Evolutionary conservation across 805 yeast genomes (phyloP), one percentile per base, ranked within the genome.

Genomic region (Danielia reshetovae): DNA sequence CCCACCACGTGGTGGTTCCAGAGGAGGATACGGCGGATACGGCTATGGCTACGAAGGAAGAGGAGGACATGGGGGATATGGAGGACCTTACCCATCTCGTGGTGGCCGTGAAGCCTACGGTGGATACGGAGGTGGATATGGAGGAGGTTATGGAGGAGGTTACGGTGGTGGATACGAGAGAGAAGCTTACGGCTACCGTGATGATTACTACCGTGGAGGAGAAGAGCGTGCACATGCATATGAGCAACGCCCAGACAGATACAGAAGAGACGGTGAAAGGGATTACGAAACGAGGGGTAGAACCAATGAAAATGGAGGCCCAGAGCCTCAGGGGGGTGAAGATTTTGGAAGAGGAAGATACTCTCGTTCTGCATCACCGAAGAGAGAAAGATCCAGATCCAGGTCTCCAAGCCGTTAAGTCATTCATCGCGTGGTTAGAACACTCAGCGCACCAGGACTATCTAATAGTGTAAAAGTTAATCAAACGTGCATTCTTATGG

Each of bases 321-420:
- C 31, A 14, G 27, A 27, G 22, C 22, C 32, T n/a, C 44, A 38
- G 22, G 30, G 43, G 14, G 42, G 38, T 13, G 47, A 38, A 12
- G 50, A 49, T 15, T 45, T 43, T 32, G 43, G 40, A 18, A 40
- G 55, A 24, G 54, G 57, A 19, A 54, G 59, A 18, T 56, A 48
- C 31, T 51, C 61, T 4, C 50, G 66, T 36, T 55, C 65, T 18
- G 62, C 62, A 12, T 57, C 66, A 9, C 52, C 44, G 6, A 52
- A 56, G 45, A 55, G 67, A 34, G 61, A 59, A 15, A 54, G 61
- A 38, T 60, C 67, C 30, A 55, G 70, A 47, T 64, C 70, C 15
- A 69, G 71, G 9, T 52, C 57, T 19, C 52, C 57, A 24, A 45
- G 51, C 32, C 47, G 52, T 24, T 52, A 49, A 38, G 39, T 18